These are phyloP conservation scores for Citrus cavaleriei DNA, from an alignment of 345 rosid genomes.

Conservation along the genomic window DNA sequence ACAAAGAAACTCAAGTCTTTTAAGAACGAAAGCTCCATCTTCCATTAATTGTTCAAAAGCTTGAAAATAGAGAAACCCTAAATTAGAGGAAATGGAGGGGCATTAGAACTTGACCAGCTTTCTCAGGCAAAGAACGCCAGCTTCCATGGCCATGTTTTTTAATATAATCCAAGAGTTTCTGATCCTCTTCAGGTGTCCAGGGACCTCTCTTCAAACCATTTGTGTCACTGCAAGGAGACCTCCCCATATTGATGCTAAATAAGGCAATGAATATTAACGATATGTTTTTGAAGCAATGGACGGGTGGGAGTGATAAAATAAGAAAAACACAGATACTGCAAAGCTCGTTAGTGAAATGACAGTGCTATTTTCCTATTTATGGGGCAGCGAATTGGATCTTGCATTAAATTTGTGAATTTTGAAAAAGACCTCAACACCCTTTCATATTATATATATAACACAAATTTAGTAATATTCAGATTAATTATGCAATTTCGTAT, in stretches of 20 bases:
- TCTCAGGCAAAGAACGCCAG: slow-evolving; percentile 47
- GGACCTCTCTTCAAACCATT: slow-evolving; percentile 46
- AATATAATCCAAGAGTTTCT: slow-evolving; percentile 36
- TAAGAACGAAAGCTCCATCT: neutral
- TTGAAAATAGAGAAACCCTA: neutral
- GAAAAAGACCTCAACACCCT: neutral
- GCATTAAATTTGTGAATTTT: neutral
- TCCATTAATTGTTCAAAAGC: neutral
- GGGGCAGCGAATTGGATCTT: neutral
- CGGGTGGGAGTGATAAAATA: neutral
- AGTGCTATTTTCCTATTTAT: neutral
- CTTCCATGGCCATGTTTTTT: slow-evolving; percentile 45
- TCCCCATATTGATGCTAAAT: slow-evolving; percentile 27
- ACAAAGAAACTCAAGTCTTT: neutral
- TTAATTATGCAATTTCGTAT: too few species aligned
- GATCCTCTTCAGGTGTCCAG: slow-evolving; percentile 52
- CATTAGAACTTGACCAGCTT: slow-evolving; percentile 33
- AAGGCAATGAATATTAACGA: neutral
- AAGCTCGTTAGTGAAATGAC: neutral
- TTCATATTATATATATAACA: too few species aligned
- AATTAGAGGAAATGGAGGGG: neutral
- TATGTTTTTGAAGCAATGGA: neutral
- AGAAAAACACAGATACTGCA: neutral
- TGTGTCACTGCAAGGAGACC: slow-evolving; percentile 26
- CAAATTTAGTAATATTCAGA: too few species aligned